Base-by-base conservation (phyloP, 345 rosid genomes). In the Psidium friedrichsthalianum region DNA sequence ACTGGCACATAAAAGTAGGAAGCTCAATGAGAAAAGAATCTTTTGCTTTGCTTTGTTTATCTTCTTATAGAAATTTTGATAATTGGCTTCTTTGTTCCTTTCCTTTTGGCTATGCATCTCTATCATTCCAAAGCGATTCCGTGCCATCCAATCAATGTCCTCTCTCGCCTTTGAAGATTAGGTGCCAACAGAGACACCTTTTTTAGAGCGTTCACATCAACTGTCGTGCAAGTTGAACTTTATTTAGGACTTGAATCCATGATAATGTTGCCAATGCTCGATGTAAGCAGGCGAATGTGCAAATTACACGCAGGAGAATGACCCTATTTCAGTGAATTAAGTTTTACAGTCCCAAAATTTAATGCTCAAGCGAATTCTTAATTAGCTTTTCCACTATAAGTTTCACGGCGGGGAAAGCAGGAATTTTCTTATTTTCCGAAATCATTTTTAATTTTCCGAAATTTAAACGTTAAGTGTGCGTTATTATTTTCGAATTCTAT, bases 1-100 rank as follows among this genome's bases (percentile, higher is more conserved):
- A 32, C 24, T 32, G 18, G 78, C 78, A 32, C 18, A 32, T 16
- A 8, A 0, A 32, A 64, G 44, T 0, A 2, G 3, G 47, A 36
- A 21, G 18, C 9, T 69, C 25, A 32, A 18, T 36, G 80, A 22
- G 78, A 32, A 69, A 16, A 18, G 78, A 69, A 69, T 69, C 47
- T 36, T 69, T 29, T 27, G 76, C 44, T 24, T 32, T 18, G 24
- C 78, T 4, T 64, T 32, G 74, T 69, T 22, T 0, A 5, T 69
- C 47, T 36, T 69, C 47, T 18, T 11, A 42, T 8, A 15, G 11
- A 29, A 64, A 64, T 36, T 69, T 69, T 9, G 47, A 36, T 69
- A 40, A 69, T 69, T 69, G 80, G 80, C 18, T 12, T 40, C 47
- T 18, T 69, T 18, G 47, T 69, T 18, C 80, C 80, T 18, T 69